phyloP scores from a whole-genome alignment of 495 filamentous ascomycete genomes.

The Glonium stellatum region DNA sequence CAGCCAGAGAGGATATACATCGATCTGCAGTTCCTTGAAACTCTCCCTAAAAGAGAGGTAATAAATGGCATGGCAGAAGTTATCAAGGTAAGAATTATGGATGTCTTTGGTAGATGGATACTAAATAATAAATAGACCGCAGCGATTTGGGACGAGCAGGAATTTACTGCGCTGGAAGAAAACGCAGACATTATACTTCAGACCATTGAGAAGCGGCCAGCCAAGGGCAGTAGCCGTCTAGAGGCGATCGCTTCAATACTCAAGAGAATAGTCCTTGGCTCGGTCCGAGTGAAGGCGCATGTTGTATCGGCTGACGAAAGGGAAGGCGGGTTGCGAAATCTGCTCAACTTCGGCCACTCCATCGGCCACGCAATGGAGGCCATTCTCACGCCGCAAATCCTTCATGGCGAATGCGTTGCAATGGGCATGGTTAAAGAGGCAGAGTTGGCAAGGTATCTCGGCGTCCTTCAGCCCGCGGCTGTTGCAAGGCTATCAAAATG shows the following conservation, averaged over 20 bases:
- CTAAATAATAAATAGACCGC: constrained; percentile 54
- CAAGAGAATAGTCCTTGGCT: constrained; percentile 81
- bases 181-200: constrained; percentile 68
- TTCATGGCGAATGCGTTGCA: constrained; percentile 92
- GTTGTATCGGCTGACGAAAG: constrained; percentile 91
- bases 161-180: constrained; percentile 78
- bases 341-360: constrained; percentile 96
- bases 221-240: constrained; percentile 46
- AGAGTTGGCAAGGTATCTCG: constrained; percentile 82
- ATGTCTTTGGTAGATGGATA: neutral
- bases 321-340: constrained; percentile 88
- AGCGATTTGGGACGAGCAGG: constrained; percentile 84
- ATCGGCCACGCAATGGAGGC: constrained; percentile 97
- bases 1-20: constrained; percentile 91
- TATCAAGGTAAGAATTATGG: constrained; percentile 54
- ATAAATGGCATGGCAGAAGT: constrained; percentile 99
- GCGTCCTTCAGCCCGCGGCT: constrained; percentile 76
- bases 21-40: constrained; percentile 87
- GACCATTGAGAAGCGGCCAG: constrained; percentile 48
- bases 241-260: constrained; percentile 65
- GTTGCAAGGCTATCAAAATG: constrained; percentile 88
- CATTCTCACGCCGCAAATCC: constrained; percentile 86
- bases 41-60: constrained; percentile 83
- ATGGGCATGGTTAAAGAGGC: constrained; percentile 99
- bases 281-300: constrained; percentile 81